Percentiles rank a stretch among this genome's conserved stretches.
phyloP scores from a whole-genome alignment of 306 rosid species.

The Prunus salicina region DNA sequence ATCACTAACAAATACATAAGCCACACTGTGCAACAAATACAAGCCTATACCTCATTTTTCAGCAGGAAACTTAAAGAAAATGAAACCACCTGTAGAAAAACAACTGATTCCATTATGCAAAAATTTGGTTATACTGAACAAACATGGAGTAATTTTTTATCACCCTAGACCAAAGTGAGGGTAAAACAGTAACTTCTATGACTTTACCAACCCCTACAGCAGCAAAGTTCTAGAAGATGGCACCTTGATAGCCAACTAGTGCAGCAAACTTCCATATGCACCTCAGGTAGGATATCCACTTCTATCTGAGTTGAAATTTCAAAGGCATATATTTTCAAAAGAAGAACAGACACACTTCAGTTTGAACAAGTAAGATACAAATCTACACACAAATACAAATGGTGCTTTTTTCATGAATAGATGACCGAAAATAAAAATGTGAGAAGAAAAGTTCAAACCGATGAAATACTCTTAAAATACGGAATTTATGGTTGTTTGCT shows the following conservation, averaged over 20 bases:
- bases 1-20: too few relatives aligned
- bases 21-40: too few relatives aligned
- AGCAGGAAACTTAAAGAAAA: too few relatives aligned
- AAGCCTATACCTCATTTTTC: too few relatives aligned
- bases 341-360: slow-evolving; percentile 4
- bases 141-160: too few relatives aligned
- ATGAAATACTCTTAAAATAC: background rate
- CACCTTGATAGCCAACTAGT: background rate
- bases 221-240: too few relatives aligned
- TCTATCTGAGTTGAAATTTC: slow-evolving; percentile 72
- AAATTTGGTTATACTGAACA: too few relatives aligned
- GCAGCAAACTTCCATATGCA: slow-evolving; percentile 24
- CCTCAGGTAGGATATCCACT: slow-evolving; percentile 85
- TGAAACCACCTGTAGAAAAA: too few relatives aligned
- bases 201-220: too few relatives aligned
- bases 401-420: background rate
- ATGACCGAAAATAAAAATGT: background rate
- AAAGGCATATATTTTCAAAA: slow-evolving; percentile 76
- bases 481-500: background rate
- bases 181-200: too few relatives aligned
- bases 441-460: background rate
- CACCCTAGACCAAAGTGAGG: too few relatives aligned
- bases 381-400: background rate
- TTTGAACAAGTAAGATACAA: background rate
- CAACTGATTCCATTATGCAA: too few relatives aligned